These are phyloP conservation scores for Flaveria bidentis DNA, from an alignment of 129 eudicot genomes.

Conservation along the genomic window DNA sequence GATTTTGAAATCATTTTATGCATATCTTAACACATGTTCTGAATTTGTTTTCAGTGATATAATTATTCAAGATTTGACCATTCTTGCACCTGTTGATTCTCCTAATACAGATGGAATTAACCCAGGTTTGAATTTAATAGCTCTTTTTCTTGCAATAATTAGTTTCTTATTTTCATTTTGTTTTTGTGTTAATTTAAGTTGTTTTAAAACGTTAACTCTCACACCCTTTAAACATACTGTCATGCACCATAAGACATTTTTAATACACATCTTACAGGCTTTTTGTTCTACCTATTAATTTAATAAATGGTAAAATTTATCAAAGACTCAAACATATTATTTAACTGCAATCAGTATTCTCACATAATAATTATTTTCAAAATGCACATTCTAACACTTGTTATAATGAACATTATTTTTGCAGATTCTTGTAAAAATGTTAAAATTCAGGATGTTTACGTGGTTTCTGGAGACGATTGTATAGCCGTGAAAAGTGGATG, in stretches of 20 bases:
- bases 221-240: no score
- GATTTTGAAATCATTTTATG: not conserved
- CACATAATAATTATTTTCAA: no score
- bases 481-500: conserved; percentile 81
- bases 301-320: no score
- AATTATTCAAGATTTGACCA: conserved; percentile 57
- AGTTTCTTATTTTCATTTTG: not conserved
- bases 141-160: not conserved
- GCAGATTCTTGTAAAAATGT: conserved; percentile 71
- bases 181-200: no score
- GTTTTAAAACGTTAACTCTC: no score
- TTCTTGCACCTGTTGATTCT: conserved; percentile 61
- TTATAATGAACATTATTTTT: not conserved
- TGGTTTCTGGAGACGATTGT: conserved; percentile 81
- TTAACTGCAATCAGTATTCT: not conserved
- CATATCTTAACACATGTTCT: not conserved
- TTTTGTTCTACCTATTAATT: no score
- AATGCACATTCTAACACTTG: not conserved
- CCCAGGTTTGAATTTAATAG: conserved; percentile 53
- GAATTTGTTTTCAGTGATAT: conserved; percentile 45
- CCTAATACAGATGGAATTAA: conserved; percentile 88
- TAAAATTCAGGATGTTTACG: conserved; percentile 55
- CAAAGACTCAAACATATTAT: not conserved
- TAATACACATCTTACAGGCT: no score
- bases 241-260: no score